Evolutionary conservation across 257 asterid species (phyloP).

Genomic region (Jasminum sambac): DNA sequence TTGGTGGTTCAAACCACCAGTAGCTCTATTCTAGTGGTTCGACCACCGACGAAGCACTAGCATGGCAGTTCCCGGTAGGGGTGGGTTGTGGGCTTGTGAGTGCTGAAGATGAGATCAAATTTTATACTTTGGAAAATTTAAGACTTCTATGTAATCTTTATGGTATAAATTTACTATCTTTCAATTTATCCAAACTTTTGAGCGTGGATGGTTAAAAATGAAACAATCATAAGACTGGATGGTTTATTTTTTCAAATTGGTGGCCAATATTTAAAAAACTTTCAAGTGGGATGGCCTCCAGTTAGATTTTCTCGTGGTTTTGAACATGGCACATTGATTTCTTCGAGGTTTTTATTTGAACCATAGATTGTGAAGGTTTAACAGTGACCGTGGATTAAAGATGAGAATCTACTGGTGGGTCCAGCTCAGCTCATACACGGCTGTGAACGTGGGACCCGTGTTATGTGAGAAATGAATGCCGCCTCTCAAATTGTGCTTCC

Average conservation of each 20-base stretch:
- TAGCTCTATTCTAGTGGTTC: no score
- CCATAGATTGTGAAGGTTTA: constrained; percentile 24
- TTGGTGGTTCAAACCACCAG: no score
- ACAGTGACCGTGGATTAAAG: constrained; percentile 11
- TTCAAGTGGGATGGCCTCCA: not conserved
- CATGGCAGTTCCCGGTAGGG: no score
- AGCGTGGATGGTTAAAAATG: not conserved
- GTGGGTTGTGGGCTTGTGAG: no score
- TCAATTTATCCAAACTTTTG: no score
- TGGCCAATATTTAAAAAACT: not conserved
- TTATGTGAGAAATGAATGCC: not conserved
- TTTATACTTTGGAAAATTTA: no score
- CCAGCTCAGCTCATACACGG: constrained; percentile 27
- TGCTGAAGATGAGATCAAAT: no score
- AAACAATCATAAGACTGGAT: not conserved
- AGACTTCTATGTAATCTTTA: no score
- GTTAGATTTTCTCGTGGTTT: not conserved
- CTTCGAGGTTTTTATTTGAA: constrained; percentile 18
- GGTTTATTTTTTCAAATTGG: not conserved
- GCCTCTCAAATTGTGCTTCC: not conserved
- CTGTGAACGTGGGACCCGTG: constrained; percentile 32
- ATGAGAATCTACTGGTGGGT: constrained; percentile 21
- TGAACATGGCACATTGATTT: constrained; percentile 23
- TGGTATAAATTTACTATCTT: no score
- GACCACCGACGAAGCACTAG: no score